Evolutionary conservation across 2,329 filamentous ascomycete species (phyloP).

Genomic region (Trichoderma sp.): DNA sequence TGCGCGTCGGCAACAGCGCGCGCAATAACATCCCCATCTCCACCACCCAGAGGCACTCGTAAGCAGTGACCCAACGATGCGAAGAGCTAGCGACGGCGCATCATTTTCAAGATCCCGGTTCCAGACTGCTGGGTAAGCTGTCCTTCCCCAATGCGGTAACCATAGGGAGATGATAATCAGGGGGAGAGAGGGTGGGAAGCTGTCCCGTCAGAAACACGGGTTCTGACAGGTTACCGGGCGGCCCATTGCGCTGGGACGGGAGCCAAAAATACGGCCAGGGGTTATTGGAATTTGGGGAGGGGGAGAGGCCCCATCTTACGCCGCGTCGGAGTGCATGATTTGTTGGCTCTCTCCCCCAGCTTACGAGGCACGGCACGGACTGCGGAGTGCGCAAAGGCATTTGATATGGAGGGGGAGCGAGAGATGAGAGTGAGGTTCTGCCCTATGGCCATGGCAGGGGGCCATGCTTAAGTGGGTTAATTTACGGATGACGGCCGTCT

Average conservation of each 20-base stretch:
- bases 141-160: background rate
- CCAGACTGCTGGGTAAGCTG: conserved; percentile 8
- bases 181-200: background rate
- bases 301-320: background rate
- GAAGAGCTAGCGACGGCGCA: background rate
- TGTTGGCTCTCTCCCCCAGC: background rate
- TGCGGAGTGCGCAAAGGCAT: background rate
- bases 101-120: background rate
- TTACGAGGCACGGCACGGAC: background rate
- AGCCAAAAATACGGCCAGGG: background rate
- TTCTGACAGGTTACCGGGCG: background rate
- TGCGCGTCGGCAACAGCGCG: background rate
- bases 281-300: background rate
- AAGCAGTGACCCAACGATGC: background rate
- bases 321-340: background rate
- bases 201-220: background rate
- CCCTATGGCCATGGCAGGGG: background rate
- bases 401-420: background rate
- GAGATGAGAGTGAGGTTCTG: background rate
- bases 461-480: background rate
- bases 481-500: background rate
- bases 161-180: background rate
- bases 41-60: background rate
- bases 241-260: conserved; percentile 20
- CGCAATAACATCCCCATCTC: background rate